Base-by-base conservation (phyloP, 306 rosid species). In the Cucurbita ficifolia region DNA sequence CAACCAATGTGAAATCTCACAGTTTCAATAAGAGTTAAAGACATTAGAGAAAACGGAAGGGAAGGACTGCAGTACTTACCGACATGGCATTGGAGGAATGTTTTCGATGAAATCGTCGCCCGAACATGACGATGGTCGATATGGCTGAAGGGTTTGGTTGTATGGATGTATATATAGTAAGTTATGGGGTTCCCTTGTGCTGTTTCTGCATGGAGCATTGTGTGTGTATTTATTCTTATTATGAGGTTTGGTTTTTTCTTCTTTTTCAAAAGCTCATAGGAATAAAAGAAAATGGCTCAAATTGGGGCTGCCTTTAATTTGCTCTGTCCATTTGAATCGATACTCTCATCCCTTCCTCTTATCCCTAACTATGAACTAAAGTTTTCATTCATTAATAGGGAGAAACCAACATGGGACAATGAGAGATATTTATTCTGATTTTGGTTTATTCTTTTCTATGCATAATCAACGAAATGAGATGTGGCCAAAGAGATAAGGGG, bases 51-150 rank as follows among this genome's bases (percentile, higher is more conserved):
- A 61, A 35, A 17, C 11, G n/a, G 14, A 18, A 63, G 17, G 22
- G 67, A 10, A 39, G 5, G 17, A 24, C 0, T 22, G n/a, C 9
- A 17, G 33, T 10, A 83, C 90, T 79, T 82, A 90, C 97, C 0
- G 97, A 85, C 82, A 84, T 68, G 67, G 86, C 88, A 74, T 84
- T 83, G 35, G 83, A 79, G 38, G 78, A 54, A 29, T 39, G 78
- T 61, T 76, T 70, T 76, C 48, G 83, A 62, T 83, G 64, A 71
- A 22, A 75, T 42, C 74, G 62, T 84, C 82, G 82, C 35, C 92
- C 85, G n/a, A 87, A 87, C 92, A 91, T 87, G 77, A 12, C 1
- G 22, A 3, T 60, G 7, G 19, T 60, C 12, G 45, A 60, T 11
- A 33, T 3, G 49, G 7, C 6, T n/a, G 67, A 7, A 60, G 19